Evolutionary conservation across 108 stramenopile genomes (phyloP), one percentile per base, ranked within the genome.

Genomic region (Cyclostephanos tholiformis): DNA sequence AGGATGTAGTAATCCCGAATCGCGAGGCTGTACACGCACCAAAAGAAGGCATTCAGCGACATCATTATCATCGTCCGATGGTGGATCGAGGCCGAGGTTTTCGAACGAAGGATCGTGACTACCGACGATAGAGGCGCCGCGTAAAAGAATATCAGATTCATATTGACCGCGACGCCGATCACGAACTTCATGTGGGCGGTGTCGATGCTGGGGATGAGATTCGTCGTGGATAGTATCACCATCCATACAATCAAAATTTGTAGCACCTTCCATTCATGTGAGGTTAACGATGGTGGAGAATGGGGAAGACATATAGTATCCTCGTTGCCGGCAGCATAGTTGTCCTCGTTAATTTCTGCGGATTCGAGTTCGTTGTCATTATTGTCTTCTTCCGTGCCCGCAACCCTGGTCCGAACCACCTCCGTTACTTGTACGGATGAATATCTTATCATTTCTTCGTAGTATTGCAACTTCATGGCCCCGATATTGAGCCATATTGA

Each of bases 31-130:
- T 87, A 94, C 0, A 83, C 83, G 53, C 64, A 67, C 93, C 93
- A 94, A 71, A 94, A 91, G 63, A 79, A 49, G 14, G 89, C 82
- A 57, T 89, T 90, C 30, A 67, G n/a, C 32, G 89, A 89, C 32
- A 83, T 89, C 68, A 88, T 89, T 9, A 88, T 25, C 90, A 94
- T 91, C 35, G 88, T 88, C 48, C 78, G 85, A 26, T 86, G 59
- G 65, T 94, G 93, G 44, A 94, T 87, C 49, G 86, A 80, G 0
- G 76, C 53, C 23, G 87, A 84, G 30, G 69, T 73, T 66, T 77
- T 82, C 0, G 76, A 73, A 17, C 66, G 72, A 13, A 82, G 19
- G 4, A 82, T 72, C 0, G 50, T 53, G 19, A 58, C 13, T 32
- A 82, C 77, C 25, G 81, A 77, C 7, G 76, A 78, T 10, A 82